Evolutionary conservation across 306 rosid genomes (phyloP).

Genomic region (Mimosa bimucronata): DNA sequence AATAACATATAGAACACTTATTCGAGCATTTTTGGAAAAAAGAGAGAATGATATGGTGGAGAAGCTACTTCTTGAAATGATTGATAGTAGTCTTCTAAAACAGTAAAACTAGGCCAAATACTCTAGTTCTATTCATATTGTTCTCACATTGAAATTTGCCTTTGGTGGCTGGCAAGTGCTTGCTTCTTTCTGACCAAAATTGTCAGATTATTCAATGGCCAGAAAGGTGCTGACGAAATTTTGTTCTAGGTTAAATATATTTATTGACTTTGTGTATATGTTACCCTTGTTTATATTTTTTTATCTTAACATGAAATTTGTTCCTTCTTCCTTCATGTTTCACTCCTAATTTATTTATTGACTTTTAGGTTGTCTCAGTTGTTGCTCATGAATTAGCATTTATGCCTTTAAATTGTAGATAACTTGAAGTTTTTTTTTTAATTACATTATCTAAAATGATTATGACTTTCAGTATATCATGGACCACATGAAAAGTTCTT

Average conservation of each 20-base stretch:
- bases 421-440: background rate
- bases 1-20: constrained; percentile 9
- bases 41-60: background rate
- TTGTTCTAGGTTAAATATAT: background rate
- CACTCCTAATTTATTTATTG: background rate
- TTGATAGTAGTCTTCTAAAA: background rate
- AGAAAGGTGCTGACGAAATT: background rate
- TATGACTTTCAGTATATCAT: background rate
- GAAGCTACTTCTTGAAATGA: constrained; percentile 6
- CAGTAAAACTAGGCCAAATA: constrained; percentile 1
- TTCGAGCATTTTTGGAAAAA: background rate
- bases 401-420: background rate
- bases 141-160: background rate
- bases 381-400: background rate
- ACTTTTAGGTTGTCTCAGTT: background rate
- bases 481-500: background rate
- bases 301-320: background rate
- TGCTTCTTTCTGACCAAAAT: background rate
- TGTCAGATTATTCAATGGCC: background rate
- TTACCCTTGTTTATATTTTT: background rate
- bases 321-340: background rate
- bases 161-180: background rate
- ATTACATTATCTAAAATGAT: background rate
- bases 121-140: background rate
- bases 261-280: background rate